These are phyloP conservation scores for Handroanthus guayacan DNA, from an alignment of 257 asterid species.

Conservation along the genomic window DNA sequence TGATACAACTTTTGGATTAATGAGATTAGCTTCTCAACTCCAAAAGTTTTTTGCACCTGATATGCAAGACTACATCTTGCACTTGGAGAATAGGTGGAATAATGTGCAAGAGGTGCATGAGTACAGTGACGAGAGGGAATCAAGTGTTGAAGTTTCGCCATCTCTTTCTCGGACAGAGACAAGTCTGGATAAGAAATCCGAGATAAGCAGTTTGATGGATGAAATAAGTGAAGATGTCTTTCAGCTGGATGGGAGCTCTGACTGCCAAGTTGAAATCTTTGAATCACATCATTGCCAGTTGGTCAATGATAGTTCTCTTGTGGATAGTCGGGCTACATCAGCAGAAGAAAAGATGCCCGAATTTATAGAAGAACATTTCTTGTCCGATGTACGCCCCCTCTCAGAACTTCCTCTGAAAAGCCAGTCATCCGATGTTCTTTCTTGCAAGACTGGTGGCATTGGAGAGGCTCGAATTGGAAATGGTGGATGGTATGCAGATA, in stretches of 20 bases:
- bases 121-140: constrained; percentile 44
- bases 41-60: constrained; percentile 92
- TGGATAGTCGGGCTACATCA: constrained; percentile 47
- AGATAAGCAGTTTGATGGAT: constrained; percentile 72
- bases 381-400: constrained; percentile 74
- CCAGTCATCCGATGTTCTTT: constrained; percentile 50
- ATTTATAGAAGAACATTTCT: constrained; percentile 86
- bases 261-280: constrained; percentile 55
- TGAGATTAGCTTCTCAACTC: constrained; percentile 76
- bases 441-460: constrained; percentile 41
- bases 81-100: constrained; percentile 97
- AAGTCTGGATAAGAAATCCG: constrained; percentile 49
- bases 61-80: constrained; percentile 76
- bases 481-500: constrained; percentile 80
- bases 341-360: constrained; percentile 58
- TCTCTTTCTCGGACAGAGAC: constrained; percentile 50
- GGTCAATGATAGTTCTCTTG: constrained; percentile 50
- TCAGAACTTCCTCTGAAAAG: constrained; percentile 54
- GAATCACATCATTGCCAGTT: constrained; percentile 48
- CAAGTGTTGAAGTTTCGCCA: constrained; percentile 47
- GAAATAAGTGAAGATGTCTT: constrained; percentile 86
- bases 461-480: constrained; percentile 53
- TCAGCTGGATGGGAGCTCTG: constrained; percentile 56
- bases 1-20: constrained; percentile 79
- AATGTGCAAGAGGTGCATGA: constrained; percentile 63